Base-by-base conservation (phyloP, 441 rosid genomes). In the Iberis amara region DNA sequence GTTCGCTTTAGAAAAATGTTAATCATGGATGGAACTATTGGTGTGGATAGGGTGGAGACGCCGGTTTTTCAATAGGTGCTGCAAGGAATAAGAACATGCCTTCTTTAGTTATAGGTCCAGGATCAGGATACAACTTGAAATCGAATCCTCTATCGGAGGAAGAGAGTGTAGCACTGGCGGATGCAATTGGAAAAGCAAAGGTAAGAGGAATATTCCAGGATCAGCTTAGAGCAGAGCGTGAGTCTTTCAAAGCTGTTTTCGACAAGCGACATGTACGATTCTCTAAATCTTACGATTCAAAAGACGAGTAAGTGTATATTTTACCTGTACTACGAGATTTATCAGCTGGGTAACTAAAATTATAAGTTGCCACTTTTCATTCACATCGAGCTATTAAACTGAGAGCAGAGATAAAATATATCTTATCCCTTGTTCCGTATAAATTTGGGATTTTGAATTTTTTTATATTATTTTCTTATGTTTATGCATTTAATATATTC, bases 121-220 rank as follows among this genome's bases (percentile, higher is more conserved):
- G 97, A 55, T 76, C 88, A 26, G 97, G 97, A 66, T 90, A 90
- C 68, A 86, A 90, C 71, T 61, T 77, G 96, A 83, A 80, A 64
- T 72, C 90, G 1, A 90, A 87, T 70, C 95, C 90, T 3, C 71
- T 79, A 42, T 60, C 79, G 8, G 73, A 76, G 28, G 85, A 73
- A 32, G 84, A 65, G 51, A 70, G 54, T 40, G 39, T 38, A 42
- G 28, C 45, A 35, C 59, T 62, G n/a, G 43, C 68, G 39, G 58
- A 48, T 44, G 71, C 72, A 11, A 56, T 52, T 6, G 73, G 77
- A 31, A 78, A 70, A 72, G 71, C 64, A 45, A 75, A 63, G 68
- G 75, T 74, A 64, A 83, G 59, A 57, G 80, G 76, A 26, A 59
- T 64, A 2, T 90, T 90, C 70, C 90, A 90, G 71, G 96, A 87